Conservation (phyloP, 2,329 filamentous ascomycete species). For the Aspergillus quadricinctus region DNA sequence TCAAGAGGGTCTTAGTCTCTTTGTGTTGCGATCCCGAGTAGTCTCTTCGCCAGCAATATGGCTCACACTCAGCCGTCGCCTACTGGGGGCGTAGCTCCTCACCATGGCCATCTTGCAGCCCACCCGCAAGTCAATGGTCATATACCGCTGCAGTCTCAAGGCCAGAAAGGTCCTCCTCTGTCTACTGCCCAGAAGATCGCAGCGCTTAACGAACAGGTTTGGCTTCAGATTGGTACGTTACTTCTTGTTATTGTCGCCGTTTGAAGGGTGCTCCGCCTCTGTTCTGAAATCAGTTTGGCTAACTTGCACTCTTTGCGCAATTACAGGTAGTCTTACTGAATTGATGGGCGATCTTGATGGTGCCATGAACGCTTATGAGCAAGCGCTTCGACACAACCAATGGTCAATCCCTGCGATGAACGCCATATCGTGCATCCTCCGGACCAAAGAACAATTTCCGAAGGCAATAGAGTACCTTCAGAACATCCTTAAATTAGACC, state of each 20-base stretch:
- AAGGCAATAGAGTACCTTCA: slow-evolving; percentile 92
- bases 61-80: slow-evolving; percentile 78
- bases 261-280: neutral
- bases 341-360: slow-evolving; percentile 83
- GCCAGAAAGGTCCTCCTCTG: slow-evolving; percentile 55
- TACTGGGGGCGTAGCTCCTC: slow-evolving; percentile 65
- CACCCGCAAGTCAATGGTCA: slow-evolving; percentile 46
- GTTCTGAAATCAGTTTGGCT: neutral
- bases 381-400: slow-evolving; percentile 79
- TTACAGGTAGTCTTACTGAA: slow-evolving; percentile 75
- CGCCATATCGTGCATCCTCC: slow-evolving; percentile 84
- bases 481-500: slow-evolving; percentile 84
- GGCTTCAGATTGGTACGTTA: slow-evolving; percentile 82
- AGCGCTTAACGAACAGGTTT: slow-evolving; percentile 78
- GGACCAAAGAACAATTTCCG: slow-evolving; percentile 87
- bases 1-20: slow-evolving; percentile 7
- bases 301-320: slow-evolving; percentile 6
- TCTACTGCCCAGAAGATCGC: slow-evolving; percentile 70
- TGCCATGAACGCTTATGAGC: slow-evolving; percentile 85
- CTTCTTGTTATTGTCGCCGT: neutral
- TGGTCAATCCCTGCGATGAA: slow-evolving; percentile 91
- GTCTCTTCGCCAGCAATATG: slow-evolving; percentile 45
- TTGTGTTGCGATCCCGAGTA: slow-evolving; percentile 5
- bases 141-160: slow-evolving; percentile 50
- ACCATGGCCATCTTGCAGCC: slow-evolving; percentile 46